Percentiles rank a stretch among this genome's conserved stretches.
Evolutionary conservation across 768 basidiomycete species (phyloP).

Genomic region (Tulasnella calospora): DNA sequence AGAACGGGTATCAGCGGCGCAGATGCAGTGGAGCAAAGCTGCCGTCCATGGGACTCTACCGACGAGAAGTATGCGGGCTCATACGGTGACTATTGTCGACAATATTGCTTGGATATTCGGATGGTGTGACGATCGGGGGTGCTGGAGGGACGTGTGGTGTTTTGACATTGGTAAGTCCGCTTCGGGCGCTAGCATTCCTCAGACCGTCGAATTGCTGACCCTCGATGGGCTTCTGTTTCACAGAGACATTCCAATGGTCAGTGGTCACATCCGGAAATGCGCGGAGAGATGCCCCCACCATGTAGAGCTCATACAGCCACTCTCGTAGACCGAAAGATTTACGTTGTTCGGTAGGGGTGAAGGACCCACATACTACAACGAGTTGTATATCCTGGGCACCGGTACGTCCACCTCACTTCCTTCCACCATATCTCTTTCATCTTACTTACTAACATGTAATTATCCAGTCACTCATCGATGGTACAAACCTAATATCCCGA

Average conservation of each 20-base stretch:
- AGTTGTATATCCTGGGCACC: conserved; percentile 79
- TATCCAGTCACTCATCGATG: conserved; percentile 35
- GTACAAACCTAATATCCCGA: conserved; percentile 33
- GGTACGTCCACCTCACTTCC: conserved; percentile 36
- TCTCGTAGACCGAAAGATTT: conserved; percentile 64
- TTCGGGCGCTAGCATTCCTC: conserved; percentile 64
- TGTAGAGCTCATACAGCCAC: conserved; percentile 87
- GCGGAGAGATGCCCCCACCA: conserved; percentile 75
- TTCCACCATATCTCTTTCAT: neutral
- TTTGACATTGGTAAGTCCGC: conserved; percentile 67
- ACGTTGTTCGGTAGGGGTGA: conserved; percentile 35
- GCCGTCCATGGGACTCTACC: conserved; percentile 71
- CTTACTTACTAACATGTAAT: neutral
- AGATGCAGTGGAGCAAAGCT: conserved; percentile 82
- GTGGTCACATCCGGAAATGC: conserved; percentile 73
- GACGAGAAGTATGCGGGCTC: conserved; percentile 67
- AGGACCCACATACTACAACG: conserved; percentile 74
- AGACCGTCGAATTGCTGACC: conserved; percentile 31
- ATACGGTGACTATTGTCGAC: conserved; percentile 80
- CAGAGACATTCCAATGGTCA: conserved; percentile 44
- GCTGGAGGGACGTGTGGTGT: conserved; percentile 70
- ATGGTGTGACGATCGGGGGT: conserved; percentile 77
- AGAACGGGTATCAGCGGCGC: conserved; percentile 59
- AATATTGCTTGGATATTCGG: conserved; percentile 82
- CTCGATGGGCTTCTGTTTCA: too few species aligned